These are phyloP conservation scores for Parathielavia appendiculata DNA, from an alignment of 495 filamentous ascomycete genomes.

Conservation along the genomic window DNA sequence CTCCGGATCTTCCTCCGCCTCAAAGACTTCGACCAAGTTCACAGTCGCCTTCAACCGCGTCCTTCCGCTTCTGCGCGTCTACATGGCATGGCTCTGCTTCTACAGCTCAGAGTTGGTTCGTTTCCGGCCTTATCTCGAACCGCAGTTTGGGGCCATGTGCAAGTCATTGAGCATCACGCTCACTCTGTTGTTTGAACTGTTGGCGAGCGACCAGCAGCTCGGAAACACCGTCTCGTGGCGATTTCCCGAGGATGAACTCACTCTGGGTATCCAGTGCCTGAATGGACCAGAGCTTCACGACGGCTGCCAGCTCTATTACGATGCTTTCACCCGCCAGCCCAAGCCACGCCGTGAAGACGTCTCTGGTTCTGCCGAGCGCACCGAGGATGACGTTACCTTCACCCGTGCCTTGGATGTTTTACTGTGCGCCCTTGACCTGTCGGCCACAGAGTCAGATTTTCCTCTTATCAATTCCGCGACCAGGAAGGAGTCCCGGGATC, in stretches of 20 bases:
- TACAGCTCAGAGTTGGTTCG: conserved; percentile 34
- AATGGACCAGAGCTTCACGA: conserved; percentile 28
- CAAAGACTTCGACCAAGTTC: conserved; percentile 23
- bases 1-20: neutral
- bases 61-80: conserved; percentile 40
- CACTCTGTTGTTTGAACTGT: conserved; percentile 32
- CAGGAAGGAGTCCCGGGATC: conserved; percentile 13
- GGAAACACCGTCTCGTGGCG: conserved; percentile 31
- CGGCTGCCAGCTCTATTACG: conserved; percentile 30
- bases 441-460: conserved; percentile 20
- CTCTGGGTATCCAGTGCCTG: conserved; percentile 40
- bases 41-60: conserved; percentile 22
- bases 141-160: conserved; percentile 39
- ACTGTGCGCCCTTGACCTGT: conserved; percentile 25
- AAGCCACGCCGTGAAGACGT: conserved; percentile 29
- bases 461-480: conserved; percentile 17
- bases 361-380: conserved; percentile 1
- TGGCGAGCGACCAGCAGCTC: conserved; percentile 24
- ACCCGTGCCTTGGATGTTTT: conserved; percentile 24
- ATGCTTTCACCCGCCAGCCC: conserved; percentile 22
- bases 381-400: conserved; percentile 22
- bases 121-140: conserved; percentile 39
- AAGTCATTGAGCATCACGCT: conserved; percentile 33
- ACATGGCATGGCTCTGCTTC: conserved; percentile 42
- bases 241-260: conserved; percentile 40